Evolutionary conservation across 2,329 filamentous ascomycete genomes (phyloP).

Genomic region (Alternaria solani): DNA sequence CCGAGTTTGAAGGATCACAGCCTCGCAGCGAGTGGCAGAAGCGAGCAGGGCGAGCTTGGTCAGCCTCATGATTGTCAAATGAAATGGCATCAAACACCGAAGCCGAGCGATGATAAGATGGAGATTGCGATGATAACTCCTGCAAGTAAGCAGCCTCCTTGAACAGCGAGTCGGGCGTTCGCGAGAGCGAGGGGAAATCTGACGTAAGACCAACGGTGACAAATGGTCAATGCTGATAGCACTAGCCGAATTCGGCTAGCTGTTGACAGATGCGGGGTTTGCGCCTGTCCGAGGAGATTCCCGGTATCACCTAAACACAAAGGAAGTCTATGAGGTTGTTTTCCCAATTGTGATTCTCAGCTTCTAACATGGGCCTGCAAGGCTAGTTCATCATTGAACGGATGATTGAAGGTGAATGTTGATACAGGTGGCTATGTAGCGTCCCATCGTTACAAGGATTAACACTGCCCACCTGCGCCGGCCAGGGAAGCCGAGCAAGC

Average conservation of each 20-base stretch:
- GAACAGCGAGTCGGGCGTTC: background rate
- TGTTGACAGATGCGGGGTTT: background rate
- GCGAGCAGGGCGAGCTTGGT: constrained; percentile 13
- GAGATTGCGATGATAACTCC: background rate
- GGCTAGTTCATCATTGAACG: background rate
- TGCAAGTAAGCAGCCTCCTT: constrained; percentile 1
- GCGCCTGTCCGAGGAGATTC: background rate
- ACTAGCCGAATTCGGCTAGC: background rate
- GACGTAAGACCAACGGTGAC: background rate
- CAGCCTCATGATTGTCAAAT: background rate
- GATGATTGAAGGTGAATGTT: background rate
- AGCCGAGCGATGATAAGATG: background rate
- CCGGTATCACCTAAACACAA: background rate
- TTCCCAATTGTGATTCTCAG: background rate
- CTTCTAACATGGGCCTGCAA: background rate
- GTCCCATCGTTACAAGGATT: background rate
- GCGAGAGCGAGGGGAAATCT: background rate
- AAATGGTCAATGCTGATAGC: background rate
- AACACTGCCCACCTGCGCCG: background rate
- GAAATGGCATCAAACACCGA: background rate
- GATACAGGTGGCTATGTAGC: background rate
- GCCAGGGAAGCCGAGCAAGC: background rate
- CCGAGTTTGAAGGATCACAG: background rate
- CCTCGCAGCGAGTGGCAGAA: background rate
- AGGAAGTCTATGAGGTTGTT: background rate